These are phyloP conservation scores for Cajanus cajan DNA, from an alignment of 306 rosid species.

Conservation along the genomic window DNA sequence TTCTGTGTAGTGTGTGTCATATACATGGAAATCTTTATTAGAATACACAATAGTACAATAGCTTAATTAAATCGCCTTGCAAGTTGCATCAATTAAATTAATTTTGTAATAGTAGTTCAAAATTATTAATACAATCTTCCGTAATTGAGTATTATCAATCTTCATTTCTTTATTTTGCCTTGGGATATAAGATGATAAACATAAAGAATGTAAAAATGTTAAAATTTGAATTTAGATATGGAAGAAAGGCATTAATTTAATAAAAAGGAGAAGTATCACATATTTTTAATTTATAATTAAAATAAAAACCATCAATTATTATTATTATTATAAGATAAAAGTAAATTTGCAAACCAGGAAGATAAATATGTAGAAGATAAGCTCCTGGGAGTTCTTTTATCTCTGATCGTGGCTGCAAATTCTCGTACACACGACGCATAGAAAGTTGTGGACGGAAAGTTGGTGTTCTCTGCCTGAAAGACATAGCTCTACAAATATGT, in stretches of 20 bases:
- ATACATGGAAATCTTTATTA: background rate
- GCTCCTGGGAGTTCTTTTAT: conserved; percentile 39
- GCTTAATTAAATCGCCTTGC: background rate
- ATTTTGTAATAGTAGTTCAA: background rate
- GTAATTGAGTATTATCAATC: background rate
- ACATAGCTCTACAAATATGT: conserved; percentile 36
- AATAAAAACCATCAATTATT: background rate
- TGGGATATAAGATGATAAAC: background rate
- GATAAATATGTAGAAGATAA: conserved; percentile 32
- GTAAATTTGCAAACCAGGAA: conserved; percentile 42
- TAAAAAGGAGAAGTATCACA: background rate
- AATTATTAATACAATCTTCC: background rate
- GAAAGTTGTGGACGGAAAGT: conserved; percentile 25
- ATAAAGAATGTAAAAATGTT: background rate
- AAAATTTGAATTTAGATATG: background rate
- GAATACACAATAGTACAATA: background rate
- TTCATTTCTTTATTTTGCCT: background rate
- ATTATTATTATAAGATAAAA: background rate
- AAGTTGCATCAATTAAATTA: background rate
- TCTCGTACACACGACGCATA: conserved; percentile 33
- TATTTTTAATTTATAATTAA: background rate
- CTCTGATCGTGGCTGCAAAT: conserved; percentile 45
- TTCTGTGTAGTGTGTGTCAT: background rate
- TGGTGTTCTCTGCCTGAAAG: conserved; percentile 30
- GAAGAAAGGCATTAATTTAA: background rate